Conservation (phyloP, 306 rosid species). For the Luffa acutangula region DNA sequence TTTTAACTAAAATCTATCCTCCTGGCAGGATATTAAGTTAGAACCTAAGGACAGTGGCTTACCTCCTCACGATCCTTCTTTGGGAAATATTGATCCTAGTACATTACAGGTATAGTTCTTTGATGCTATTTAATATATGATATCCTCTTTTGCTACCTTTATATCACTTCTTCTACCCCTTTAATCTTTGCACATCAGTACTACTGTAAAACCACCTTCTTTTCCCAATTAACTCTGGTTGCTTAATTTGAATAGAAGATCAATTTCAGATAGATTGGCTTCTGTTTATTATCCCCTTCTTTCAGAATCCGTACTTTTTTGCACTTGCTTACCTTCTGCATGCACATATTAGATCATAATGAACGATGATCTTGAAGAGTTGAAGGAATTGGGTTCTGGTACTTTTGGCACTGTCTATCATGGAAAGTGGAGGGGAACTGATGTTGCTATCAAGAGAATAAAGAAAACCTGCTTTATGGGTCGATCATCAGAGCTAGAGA, state of each 20-base stretch:
- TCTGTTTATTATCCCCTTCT: not conserved
- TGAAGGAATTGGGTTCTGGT: constrained; percentile 82
- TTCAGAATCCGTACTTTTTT: not conserved
- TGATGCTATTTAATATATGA: not conserved
- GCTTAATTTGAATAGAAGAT: not conserved
- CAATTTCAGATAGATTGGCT: not conserved
- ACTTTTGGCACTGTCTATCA: constrained; percentile 94
- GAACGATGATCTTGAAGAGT: constrained; percentile 89
- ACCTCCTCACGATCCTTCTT: constrained; percentile 41
- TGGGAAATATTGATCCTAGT: constrained; percentile 51
- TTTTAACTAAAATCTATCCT: constrained; percentile 15
- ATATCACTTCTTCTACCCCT: not conserved
- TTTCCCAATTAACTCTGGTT: constrained; percentile 1
- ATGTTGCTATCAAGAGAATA: constrained; percentile 93
- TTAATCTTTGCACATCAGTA: not conserved
- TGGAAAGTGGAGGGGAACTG: constrained; percentile 94
- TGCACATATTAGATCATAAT: constrained; percentile 51
- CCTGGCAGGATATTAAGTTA: constrained; percentile 47
- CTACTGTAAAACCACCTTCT: not conserved
- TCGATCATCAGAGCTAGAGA: constrained; percentile 87
- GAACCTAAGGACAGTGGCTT: constrained; percentile 37
- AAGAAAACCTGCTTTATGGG: constrained; percentile 89
- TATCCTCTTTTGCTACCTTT: not conserved
- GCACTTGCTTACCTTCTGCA: constrained; percentile 16
- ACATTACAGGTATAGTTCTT: constrained; percentile 69